phyloP scores from a whole-genome alignment of 2,329 filamentous ascomycete species.

The Claviceps capensis region DNA sequence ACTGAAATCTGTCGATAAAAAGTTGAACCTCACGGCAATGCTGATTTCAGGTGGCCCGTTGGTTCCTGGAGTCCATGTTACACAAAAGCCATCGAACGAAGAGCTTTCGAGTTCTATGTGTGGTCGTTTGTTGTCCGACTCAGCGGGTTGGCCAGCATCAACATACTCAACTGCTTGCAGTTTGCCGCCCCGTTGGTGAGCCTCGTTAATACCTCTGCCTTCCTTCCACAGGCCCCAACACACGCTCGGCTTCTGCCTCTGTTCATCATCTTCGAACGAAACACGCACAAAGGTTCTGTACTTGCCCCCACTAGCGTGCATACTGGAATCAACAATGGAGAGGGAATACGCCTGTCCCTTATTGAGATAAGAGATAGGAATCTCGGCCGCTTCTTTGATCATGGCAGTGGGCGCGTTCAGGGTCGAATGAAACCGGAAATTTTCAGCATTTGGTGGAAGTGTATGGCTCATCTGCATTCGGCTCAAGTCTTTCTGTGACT shows the following conservation, averaged over 20 bases:
- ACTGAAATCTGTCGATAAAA: conserved; percentile 95
- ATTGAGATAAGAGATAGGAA: conserved; percentile 95
- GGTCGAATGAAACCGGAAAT: conserved; percentile 81
- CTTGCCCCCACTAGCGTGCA: conserved; percentile 48
- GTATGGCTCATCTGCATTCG: conserved; percentile 30
- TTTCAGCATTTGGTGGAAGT: conserved; percentile 44
- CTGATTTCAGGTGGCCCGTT: conserved; percentile 63
- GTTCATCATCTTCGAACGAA: conserved; percentile 92
- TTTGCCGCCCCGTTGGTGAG: conserved; percentile 83
- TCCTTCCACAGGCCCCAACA: conserved; percentile 94
- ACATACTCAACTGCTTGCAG: conserved; percentile 93
- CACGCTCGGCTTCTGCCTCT: conserved; percentile 65
- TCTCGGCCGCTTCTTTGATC: conserved; percentile 80
- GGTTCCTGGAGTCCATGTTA: conserved; percentile 68
- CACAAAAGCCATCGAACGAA: conserved; percentile 88
- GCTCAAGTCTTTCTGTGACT: conserved; percentile 33
- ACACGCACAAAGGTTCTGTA: conserved; percentile 91
- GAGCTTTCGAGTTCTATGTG: conserved; percentile 59
- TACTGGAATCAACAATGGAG: conserved; percentile 64
- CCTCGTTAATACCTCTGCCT: conserved; percentile 87
- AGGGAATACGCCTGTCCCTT: conserved; percentile 92
- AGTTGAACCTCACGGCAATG: conserved; percentile 91
- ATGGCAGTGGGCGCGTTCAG: conserved; percentile 92
- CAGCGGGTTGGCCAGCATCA: conserved; percentile 45
- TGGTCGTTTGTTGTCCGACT: conserved; percentile 51